phyloP scores from a whole-genome alignment of 176 grass and related monocot genomes.

The Zoysia japonica region DNA sequence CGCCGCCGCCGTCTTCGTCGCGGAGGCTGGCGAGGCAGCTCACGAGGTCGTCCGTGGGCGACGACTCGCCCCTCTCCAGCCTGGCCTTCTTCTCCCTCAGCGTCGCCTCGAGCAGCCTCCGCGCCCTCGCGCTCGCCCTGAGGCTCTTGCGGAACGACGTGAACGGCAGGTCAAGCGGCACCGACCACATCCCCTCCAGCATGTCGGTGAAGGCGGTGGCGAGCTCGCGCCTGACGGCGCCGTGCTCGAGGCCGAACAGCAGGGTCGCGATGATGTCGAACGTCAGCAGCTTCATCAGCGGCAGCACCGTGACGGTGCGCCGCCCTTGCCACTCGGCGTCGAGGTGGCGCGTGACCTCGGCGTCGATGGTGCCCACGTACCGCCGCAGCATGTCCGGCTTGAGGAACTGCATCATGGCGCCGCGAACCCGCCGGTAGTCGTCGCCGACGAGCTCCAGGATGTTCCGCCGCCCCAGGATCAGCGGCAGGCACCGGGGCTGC shows the following conservation, averaged over 20 bases:
- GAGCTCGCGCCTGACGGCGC: constrained; percentile 35
- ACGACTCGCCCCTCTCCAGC: constrained; percentile 22
- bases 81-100: constrained; percentile 32
- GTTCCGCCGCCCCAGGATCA: constrained; percentile 44
- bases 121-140: constrained; percentile 31
- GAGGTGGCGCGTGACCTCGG: constrained; percentile 51
- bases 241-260: constrained; percentile 43
- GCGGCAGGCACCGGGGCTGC: constrained; percentile 37
- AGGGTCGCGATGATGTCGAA: constrained; percentile 56
- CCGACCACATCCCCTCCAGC: constrained; percentile 47
- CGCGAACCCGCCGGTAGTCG: constrained; percentile 46
- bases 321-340: constrained; percentile 26
- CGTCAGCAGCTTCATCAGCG: constrained; percentile 54
- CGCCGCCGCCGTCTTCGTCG: background rate
- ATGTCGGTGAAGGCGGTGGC: constrained; percentile 36
- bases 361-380: constrained; percentile 51
- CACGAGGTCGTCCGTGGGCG: constrained; percentile 37
- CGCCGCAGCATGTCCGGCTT: constrained; percentile 45
- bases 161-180: constrained; percentile 56
- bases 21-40: constrained; percentile 38
- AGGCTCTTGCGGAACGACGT: constrained; percentile 50
- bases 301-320: constrained; percentile 35
- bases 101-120: constrained; percentile 21
- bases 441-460: constrained; percentile 50
- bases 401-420: constrained; percentile 52